Percentiles rank a stretch among this genome's conserved stretches.
Conservation (phyloP, 306 rosid genomes). For the Vigna hirtella region DNA sequence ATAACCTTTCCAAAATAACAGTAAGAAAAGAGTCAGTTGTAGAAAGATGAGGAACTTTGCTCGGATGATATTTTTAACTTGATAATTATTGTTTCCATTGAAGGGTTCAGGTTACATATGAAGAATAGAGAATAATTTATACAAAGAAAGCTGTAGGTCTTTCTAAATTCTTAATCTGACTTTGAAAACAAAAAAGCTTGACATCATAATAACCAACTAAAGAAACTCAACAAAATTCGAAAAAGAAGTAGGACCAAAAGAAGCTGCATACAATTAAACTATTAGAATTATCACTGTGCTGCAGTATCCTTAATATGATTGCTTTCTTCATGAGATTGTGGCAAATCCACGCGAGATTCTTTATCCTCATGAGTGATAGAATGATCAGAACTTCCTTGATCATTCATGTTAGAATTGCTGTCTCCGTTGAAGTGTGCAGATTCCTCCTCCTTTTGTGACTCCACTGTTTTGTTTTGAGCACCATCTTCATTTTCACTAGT, state of each 20-base stretch:
- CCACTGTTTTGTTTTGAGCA: slow-evolving; percentile 53
- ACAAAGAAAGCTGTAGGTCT: slow-evolving; percentile 38
- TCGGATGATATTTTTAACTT: slow-evolving; percentile 20
- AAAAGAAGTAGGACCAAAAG: slow-evolving; percentile 38
- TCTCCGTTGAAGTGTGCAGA: slow-evolving; percentile 40
- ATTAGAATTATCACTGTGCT: slow-evolving; percentile 55
- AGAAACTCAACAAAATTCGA: slow-evolving; percentile 40
- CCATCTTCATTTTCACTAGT: slow-evolving; percentile 43
- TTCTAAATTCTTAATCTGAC: slow-evolving; percentile 33
- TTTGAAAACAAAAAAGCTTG: slow-evolving; percentile 15
- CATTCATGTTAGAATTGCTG: slow-evolving; percentile 44
- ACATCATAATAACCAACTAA: slow-evolving; percentile 39
- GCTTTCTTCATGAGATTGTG: slow-evolving; percentile 61
- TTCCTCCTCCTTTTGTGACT: slow-evolving; percentile 55
- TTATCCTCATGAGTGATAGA: slow-evolving; percentile 62
- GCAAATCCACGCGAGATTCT: slow-evolving; percentile 65
- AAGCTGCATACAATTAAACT: slow-evolving; percentile 37
- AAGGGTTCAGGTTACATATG: slow-evolving; percentile 25
- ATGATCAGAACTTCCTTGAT: slow-evolving; percentile 53
- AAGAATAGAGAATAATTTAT: slow-evolving; percentile 43
- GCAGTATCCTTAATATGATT: slow-evolving; percentile 53
- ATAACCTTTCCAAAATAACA: background rate
- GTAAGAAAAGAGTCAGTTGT: background rate
- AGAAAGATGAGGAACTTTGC: slow-evolving; percentile 7
- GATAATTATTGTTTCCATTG: slow-evolving; percentile 21